Evolutionary conservation across 2,329 filamentous ascomycete species (phyloP), one percentile per base, ranked within the genome.

Genomic region (Monilinia laxa): DNA sequence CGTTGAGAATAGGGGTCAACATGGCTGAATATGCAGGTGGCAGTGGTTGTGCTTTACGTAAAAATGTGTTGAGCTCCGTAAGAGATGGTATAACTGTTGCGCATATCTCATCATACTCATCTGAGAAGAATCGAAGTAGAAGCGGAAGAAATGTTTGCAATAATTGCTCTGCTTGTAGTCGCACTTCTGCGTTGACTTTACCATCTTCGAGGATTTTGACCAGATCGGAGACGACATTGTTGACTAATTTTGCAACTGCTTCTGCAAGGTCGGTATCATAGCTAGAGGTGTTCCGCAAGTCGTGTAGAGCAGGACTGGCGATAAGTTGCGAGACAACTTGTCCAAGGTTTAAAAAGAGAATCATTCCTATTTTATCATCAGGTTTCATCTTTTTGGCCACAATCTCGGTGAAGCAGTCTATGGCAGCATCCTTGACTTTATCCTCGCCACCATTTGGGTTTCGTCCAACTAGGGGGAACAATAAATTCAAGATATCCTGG

Each of bases 81-180:
- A 98, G 86, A 49, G 92, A 94, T 28, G 93, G 91, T 69, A 99
- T 96, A 67, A 98, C 92, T 16, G 92, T 95, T 47, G 93, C 96
- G 82, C 95, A 98, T 72, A 99, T 90, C 80, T 99, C 95, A 78
- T 99, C 95, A 77, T 96, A 99, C 76, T 99, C 93, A 78, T 99
- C 95, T 31, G 93, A 91, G 80, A 99, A 97, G 82, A 97, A 97
- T 51, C 94, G 91, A 62, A 99, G 82, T 16, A 98, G 84, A 72
- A 93, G 90, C 0, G 93, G 92, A 38, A 97, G 82, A 77, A 98
- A 98, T 52, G 87, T 85, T 75, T 90, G 90, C 64, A 98, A 83
- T 68, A 96, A 85, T 72, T 90, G 88, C 73, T 95, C 92, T 62
- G 95, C 94, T 73, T 88, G 90, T 56, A 85, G 83, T 72, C 87